These are phyloP conservation scores for Leptodermis oblonga DNA, from an alignment of 257 asterid species.

Conservation along the genomic window DNA sequence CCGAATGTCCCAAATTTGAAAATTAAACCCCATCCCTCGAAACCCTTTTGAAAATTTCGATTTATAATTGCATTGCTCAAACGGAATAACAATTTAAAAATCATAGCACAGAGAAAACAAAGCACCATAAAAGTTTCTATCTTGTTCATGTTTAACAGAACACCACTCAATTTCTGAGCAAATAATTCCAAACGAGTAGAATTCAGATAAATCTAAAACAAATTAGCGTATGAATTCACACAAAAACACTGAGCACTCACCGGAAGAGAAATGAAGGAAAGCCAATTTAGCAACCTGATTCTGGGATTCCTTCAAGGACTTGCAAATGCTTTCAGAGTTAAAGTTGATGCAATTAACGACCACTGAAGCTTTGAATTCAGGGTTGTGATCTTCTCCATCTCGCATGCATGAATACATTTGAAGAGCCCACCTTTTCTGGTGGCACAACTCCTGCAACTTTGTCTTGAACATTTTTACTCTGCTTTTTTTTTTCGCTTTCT, in stretches of 20 bases:
- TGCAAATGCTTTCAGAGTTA: slow-evolving; percentile 24
- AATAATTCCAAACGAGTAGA: background rate
- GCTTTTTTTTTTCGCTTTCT: background rate
- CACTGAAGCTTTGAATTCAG: slow-evolving; percentile 48
- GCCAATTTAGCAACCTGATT: slow-evolving; percentile 45
- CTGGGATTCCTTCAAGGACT: slow-evolving; percentile 41
- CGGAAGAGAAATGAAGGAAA: slow-evolving; percentile 39
- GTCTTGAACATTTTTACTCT: slow-evolving; percentile 42
- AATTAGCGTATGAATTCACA: background rate
- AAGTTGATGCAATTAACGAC: slow-evolving; percentile 34
- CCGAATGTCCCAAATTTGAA: background rate
- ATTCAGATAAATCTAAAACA: background rate
- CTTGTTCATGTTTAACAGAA: no score
- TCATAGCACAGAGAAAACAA: background rate
- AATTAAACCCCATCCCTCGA: background rate
- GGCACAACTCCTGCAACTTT: slow-evolving; percentile 47
- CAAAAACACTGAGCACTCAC: slow-evolving; percentile 15
- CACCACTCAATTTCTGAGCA: no score
- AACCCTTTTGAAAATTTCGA: no score
- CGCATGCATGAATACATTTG: slow-evolving; percentile 36
- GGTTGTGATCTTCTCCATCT: slow-evolving; percentile 45
- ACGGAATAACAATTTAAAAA: background rate
- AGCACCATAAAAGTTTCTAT: no score
- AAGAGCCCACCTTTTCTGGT: slow-evolving; percentile 34
- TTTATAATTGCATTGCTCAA: no score